phyloP scores from a whole-genome alignment of 768 basidiomycete species.

The Leccinum olivaceopallidum region DNA sequence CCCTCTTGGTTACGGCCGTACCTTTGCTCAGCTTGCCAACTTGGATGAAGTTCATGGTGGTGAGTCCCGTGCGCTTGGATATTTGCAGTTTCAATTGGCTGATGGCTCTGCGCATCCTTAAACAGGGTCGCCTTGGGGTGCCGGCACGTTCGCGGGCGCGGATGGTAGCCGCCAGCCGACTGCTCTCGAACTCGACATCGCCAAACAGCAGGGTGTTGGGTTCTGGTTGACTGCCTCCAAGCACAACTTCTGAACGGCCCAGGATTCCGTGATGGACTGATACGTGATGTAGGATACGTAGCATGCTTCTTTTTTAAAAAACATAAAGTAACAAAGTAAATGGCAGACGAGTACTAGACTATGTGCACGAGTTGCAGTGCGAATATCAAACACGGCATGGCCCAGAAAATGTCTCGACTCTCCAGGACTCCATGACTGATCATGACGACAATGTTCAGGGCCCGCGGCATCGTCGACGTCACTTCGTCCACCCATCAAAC shows the following conservation, averaged over 20 bases:
- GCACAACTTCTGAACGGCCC: slow-evolving; percentile 29
- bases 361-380: too few species aligned
- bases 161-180: slow-evolving; percentile 52
- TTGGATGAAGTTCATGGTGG: slow-evolving; percentile 58
- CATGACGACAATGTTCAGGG: too few species aligned
- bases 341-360: too few species aligned
- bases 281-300: too few species aligned
- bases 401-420: too few species aligned
- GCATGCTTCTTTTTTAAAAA: too few species aligned
- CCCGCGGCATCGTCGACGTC: too few species aligned
- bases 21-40: slow-evolving; percentile 44
- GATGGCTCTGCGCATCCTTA: background rate
- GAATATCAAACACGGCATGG: too few species aligned
- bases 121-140: slow-evolving; percentile 75
- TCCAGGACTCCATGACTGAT: too few species aligned
- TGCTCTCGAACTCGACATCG: slow-evolving; percentile 51
- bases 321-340: too few species aligned
- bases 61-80: slow-evolving; percentile 28
- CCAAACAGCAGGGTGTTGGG: slow-evolving; percentile 48
- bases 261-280: too few species aligned
- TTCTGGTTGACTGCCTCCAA: slow-evolving; percentile 53
- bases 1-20: slow-evolving; percentile 63
- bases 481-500: too few species aligned
- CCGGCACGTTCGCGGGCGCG: slow-evolving; percentile 56
- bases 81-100: background rate